Conservation (phyloP, 805 yeast genomes). For the Pichia pseudocactophila region DNA sequence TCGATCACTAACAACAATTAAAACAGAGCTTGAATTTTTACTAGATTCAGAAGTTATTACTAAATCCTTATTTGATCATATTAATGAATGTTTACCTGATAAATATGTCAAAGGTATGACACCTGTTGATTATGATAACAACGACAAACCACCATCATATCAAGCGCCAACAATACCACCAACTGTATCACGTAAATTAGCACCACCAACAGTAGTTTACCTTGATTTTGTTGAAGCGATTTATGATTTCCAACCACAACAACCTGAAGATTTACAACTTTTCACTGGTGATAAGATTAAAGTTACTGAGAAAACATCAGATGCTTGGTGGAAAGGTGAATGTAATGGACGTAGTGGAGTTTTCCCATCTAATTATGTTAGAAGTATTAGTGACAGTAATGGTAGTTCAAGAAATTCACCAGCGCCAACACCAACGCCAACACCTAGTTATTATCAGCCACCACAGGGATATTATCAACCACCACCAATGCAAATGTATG, state of each 20-base stretch:
- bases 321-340: constrained; percentile 89
- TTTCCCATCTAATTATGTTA: constrained; percentile 85
- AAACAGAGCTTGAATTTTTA: constrained; percentile 69
- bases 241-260: constrained; percentile 68
- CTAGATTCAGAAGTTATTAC: constrained; percentile 66
- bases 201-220: constrained; percentile 1
- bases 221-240: constrained; percentile 51
- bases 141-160: constrained; percentile 6
- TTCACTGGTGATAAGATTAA: constrained; percentile 59
- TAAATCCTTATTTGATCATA: constrained; percentile 36
- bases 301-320: constrained; percentile 63
- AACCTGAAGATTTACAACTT: constrained; percentile 63
- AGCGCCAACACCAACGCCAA: constrained; percentile 2
- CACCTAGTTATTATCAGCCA: constrained; percentile 10
- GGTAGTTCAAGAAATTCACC: constrained; percentile 20
- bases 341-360: constrained; percentile 57
- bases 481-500: constrained; percentile 4
- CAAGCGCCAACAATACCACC: constrained; percentile 1
- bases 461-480: constrained; percentile 9
- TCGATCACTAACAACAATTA: constrained; percentile 66
- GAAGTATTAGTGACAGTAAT: constrained; percentile 9
- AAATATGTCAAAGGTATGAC: constrained; percentile 12
- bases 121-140: constrained; percentile 20
- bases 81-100: constrained; percentile 4
- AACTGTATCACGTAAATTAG: constrained; percentile 8